A percentile compares a stretch with the other conserved stretches of the same genome.
Evolutionary conservation across 1,284 basidiomycete species (phyloP).

Genomic region (Cryptococcus sp.): DNA sequence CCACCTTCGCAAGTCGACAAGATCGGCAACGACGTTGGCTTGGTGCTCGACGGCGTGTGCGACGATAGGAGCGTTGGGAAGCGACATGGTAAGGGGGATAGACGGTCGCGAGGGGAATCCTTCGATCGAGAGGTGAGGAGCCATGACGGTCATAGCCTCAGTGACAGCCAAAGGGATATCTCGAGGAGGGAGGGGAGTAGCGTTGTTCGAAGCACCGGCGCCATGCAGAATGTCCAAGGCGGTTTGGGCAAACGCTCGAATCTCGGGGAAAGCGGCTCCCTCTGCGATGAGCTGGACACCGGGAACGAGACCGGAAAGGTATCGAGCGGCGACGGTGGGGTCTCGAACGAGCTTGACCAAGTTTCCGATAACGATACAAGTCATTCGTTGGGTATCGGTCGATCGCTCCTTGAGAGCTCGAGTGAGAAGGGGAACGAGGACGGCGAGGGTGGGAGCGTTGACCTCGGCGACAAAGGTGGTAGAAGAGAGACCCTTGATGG

Average conservation of each 20-base stretch:
- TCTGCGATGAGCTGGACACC: slow-evolving; percentile 88
- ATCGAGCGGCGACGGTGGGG: slow-evolving; percentile 80
- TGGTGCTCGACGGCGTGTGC: slow-evolving; percentile 59
- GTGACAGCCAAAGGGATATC: slow-evolving; percentile 61
- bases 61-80: slow-evolving; percentile 43
- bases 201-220: slow-evolving; percentile 70
- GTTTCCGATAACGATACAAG: slow-evolving; percentile 90
- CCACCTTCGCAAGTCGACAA: slow-evolving; percentile 65
- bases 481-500: slow-evolving; percentile 86
- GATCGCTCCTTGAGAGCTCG: slow-evolving; percentile 94
- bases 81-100: slow-evolving; percentile 36
- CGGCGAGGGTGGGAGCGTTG: slow-evolving; percentile 89
- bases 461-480: slow-evolving; percentile 98
- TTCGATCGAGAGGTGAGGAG: slow-evolving; percentile 59
- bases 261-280: slow-evolving; percentile 93
- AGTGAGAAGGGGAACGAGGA: slow-evolving; percentile 85
- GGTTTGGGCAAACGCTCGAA: slow-evolving; percentile 81
- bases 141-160: slow-evolving; percentile 55
- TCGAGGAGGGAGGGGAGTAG: slow-evolving; percentile 59
- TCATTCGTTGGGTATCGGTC: slow-evolving; percentile 81
- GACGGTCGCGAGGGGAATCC: slow-evolving; percentile 49
- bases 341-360: slow-evolving; percentile 96
- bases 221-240: slow-evolving; percentile 70
- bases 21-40: slow-evolving; percentile 68
- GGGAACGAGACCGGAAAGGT: slow-evolving; percentile 81